Evolutionary conservation across 768 basidiomycete genomes (phyloP).

Genomic region (Amanita fuliginea): DNA sequence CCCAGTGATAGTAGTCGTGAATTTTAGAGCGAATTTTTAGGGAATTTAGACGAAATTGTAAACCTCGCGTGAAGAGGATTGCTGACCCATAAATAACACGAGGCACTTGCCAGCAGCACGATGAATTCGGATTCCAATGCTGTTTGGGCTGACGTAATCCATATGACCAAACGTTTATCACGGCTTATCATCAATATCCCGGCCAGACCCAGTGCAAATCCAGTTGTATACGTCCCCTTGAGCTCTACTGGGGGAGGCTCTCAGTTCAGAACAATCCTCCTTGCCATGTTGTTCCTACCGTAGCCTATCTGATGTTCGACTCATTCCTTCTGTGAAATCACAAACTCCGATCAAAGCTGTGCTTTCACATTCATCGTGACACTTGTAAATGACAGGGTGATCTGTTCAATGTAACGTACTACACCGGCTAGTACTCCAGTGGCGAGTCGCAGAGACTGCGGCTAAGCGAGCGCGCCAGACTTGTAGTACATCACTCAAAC

Average conservation of each 20-base stretch:
- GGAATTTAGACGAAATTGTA: not conserved
- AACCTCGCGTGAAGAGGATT: not conserved
- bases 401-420: too few relatives aligned
- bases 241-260: not conserved
- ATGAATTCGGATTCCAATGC: not conserved
- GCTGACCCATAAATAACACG: not conserved
- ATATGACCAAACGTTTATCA: too few relatives aligned
- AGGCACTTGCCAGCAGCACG: not conserved
- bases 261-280: not conserved
- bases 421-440: too few relatives aligned
- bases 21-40: not conserved
- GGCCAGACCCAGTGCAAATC: too few relatives aligned
- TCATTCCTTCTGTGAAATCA: not conserved
- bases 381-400: too few relatives aligned
- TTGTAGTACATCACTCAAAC: not conserved
- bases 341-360: not conserved
- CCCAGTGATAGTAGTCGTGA: not conserved
- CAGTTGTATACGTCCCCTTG: not conserved
- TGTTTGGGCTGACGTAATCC: not conserved
- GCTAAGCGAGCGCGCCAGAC: not conserved
- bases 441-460: not conserved
- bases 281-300: not conserved
- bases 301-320: not conserved
- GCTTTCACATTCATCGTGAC: not conserved
- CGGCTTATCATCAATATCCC: too few relatives aligned